Evolutionary conservation across 2,329 filamentous ascomycete species (phyloP).

Genomic region (Gnomoniopsis smithogilvyi): DNA sequence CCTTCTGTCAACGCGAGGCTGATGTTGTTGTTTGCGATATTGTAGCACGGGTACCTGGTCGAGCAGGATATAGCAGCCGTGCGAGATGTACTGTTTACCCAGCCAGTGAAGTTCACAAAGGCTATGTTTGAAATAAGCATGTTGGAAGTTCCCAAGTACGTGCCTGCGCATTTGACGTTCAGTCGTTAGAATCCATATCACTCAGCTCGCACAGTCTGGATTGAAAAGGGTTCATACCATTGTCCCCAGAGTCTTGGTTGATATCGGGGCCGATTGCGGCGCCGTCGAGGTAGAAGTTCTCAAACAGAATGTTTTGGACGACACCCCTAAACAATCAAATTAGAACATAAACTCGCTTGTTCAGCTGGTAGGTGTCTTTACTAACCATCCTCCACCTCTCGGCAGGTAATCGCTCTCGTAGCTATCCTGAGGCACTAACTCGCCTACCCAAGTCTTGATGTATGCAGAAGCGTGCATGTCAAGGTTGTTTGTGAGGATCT

Average conservation of each 20-base stretch:
- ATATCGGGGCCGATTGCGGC: conserved; percentile 41
- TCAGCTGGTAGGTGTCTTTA: no score
- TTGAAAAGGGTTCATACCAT: conserved; percentile 23
- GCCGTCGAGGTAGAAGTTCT: conserved; percentile 47
- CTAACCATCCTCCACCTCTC: conserved; percentile 43
- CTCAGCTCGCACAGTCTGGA: background rate
- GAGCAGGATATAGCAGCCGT: conserved; percentile 45
- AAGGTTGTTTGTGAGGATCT: conserved; percentile 40
- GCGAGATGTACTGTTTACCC: conserved; percentile 29
- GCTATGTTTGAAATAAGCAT: conserved; percentile 47
- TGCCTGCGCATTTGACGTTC: background rate
- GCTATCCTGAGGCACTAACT: conserved; percentile 37
- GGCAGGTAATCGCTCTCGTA: conserved; percentile 49
- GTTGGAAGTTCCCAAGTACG: conserved; percentile 42
- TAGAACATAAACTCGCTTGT: background rate
- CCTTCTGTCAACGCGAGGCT: conserved; percentile 20
- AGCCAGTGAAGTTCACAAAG: conserved; percentile 51
- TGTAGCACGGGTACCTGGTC: conserved; percentile 45
- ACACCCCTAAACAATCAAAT: conserved; percentile 33
- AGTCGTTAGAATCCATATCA: background rate
- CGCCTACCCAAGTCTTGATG: conserved; percentile 56
- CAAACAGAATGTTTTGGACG: conserved; percentile 47
- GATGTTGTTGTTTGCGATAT: conserved; percentile 36
- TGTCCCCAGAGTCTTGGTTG: conserved; percentile 45
- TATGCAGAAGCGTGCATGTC: conserved; percentile 48